Percentiles rank a stretch among this genome's conserved stretches.
These are phyloP conservation scores for Gardenia jasminoides DNA, from an alignment of 257 asterid species.

Conservation along the genomic window DNA sequence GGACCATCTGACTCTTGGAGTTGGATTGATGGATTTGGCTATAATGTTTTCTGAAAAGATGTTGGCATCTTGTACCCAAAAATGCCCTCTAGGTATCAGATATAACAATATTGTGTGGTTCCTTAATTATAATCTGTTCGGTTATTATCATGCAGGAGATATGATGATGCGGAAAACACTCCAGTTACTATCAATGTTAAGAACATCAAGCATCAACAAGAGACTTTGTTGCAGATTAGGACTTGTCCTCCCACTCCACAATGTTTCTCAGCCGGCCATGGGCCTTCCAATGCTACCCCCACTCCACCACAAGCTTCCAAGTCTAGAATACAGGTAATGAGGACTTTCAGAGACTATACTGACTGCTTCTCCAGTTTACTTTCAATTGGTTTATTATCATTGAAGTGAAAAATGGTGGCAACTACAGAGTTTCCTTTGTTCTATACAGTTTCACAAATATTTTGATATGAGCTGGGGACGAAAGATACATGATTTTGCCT, in stretches of 20 bases:
- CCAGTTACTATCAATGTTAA: constrained; percentile 59
- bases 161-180: constrained; percentile 73
- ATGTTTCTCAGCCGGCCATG: constrained; percentile 64
- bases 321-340: constrained; percentile 53
- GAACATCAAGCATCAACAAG: constrained; percentile 43
- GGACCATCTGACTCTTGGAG: background rate
- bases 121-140: background rate
- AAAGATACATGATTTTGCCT: background rate
- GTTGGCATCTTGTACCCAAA: background rate
- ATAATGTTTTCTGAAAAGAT: background rate
- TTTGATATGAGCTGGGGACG: too few relatives aligned
- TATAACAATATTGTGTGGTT: background rate
- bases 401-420: background rate
- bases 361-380: background rate
- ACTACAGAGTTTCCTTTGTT: background rate
- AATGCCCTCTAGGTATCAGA: background rate
- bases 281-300: constrained; percentile 32
- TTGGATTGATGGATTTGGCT: background rate
- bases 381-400: background rate
- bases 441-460: too few relatives aligned
- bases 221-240: constrained; percentile 50
- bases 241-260: constrained; percentile 97
- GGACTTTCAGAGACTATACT: background rate
- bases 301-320: constrained; percentile 43
- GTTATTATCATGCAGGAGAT: constrained; percentile 44